A percentile compares a stretch with the other conserved stretches of the same genome.
phyloP scores from a whole-genome alignment of 169 alveolate genomes.

The Plasmodium berghei region DNA sequence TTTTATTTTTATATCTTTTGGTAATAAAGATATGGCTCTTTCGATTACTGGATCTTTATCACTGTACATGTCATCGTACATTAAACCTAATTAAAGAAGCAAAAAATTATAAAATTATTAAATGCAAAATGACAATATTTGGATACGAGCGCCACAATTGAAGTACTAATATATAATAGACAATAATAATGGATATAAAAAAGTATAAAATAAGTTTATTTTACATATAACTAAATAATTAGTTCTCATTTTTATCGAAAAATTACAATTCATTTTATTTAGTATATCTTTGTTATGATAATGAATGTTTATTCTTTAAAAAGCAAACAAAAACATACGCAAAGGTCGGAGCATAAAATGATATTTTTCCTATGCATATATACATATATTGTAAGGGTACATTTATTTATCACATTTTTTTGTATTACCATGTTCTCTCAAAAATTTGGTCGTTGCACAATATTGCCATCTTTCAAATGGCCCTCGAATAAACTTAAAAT shows the following conservation, averaged over 20 bases:
- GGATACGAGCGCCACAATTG: too few species aligned
- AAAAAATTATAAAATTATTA: neutral
- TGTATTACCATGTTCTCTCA: conserved; percentile 87
- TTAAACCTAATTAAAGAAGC: conserved; percentile 79
- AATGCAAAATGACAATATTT: neutral
- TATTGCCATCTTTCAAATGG: conserved; percentile 90
- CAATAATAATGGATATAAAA: neutral
- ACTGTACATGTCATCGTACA: conserved; percentile 88
- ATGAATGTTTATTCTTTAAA: too few species aligned
- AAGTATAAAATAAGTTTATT: neutral
- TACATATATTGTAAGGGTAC: neutral
- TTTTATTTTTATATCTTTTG: conserved; percentile 85
- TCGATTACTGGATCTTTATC: conserved; percentile 90
- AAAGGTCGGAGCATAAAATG: neutral
- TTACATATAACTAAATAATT: neutral
- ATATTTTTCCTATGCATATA: neutral
- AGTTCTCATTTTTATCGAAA: too few species aligned
- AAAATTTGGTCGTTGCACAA: conserved; percentile 87
- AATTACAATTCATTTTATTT: too few species aligned
- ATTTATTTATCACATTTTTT: neutral
- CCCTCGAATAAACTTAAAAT: conserved; percentile 85
- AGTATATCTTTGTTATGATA: too few species aligned
- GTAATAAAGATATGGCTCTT: conserved; percentile 86
- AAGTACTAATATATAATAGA: too few species aligned
- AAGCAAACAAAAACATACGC: neutral